phyloP scores from a whole-genome alignment of 2,329 filamentous ascomycete genomes.

The Diplodia seriata region DNA sequence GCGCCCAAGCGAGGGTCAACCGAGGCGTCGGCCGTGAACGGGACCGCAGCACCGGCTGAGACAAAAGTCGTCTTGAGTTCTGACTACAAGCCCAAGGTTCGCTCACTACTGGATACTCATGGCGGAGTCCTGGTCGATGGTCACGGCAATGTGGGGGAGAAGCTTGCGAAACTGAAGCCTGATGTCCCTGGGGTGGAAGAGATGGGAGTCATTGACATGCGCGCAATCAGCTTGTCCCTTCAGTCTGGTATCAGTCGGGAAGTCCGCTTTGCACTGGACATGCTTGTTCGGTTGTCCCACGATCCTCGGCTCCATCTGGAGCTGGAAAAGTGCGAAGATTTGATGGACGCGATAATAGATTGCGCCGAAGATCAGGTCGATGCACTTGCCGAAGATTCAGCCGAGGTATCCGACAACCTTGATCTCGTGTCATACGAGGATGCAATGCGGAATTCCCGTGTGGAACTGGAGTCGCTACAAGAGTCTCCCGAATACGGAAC shows the following conservation, averaged over 20 bases:
- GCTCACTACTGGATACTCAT: slow-evolving; percentile 58
- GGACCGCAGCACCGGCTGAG: slow-evolving; percentile 32
- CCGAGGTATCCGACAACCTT: slow-evolving; percentile 86
- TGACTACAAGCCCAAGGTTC: slow-evolving; percentile 44
- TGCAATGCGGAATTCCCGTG: slow-evolving; percentile 76
- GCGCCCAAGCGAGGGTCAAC: slow-evolving; percentile 30
- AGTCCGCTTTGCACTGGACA: slow-evolving; percentile 87
- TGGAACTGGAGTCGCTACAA: slow-evolving; percentile 74
- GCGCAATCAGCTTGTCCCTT: slow-evolving; percentile 85
- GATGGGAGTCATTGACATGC: slow-evolving; percentile 86
- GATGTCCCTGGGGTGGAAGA: slow-evolving; percentile 77
- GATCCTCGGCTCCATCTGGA: slow-evolving; percentile 69
- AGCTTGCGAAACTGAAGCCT: slow-evolving; percentile 73
- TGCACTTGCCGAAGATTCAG: slow-evolving; percentile 79
- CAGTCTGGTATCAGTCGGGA: slow-evolving; percentile 90
- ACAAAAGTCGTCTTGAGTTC: slow-evolving; percentile 33
- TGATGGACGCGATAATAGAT: slow-evolving; percentile 86
- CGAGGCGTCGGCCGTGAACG: slow-evolving; percentile 37
- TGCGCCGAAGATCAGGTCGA: slow-evolving; percentile 91
- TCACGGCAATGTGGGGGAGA: slow-evolving; percentile 68
- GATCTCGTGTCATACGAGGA: slow-evolving; percentile 87
- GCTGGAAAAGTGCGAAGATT: slow-evolving; percentile 79
- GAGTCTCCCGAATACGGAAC: slow-evolving; percentile 78
- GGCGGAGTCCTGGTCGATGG: slow-evolving; percentile 76
- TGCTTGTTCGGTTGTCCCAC: slow-evolving; percentile 74